Conservation (phyloP, 2,329 filamentous ascomycete species). For the Colletotrichum ledebouriae region DNA sequence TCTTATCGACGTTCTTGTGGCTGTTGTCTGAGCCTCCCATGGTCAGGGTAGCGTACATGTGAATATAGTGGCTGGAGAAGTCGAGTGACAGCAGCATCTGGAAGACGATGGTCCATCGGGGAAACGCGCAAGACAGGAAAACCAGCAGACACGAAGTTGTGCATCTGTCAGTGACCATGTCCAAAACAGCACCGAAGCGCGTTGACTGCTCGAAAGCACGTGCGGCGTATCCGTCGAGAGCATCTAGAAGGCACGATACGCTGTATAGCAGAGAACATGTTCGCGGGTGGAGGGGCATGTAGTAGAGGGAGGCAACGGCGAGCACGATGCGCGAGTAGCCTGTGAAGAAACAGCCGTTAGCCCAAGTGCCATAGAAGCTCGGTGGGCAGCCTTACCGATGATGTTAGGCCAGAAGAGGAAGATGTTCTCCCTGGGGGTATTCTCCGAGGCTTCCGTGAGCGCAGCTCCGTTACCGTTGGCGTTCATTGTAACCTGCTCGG, state of each 20-base stretch:
- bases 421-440: slow-evolving; percentile 75
- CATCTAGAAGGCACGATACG: slow-evolving; percentile 94
- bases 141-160: slow-evolving; percentile 95
- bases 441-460: slow-evolving; percentile 51
- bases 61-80: slow-evolving; percentile 96
- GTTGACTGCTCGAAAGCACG: slow-evolving; percentile 86
- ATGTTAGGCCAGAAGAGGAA: slow-evolving; percentile 87
- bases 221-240: slow-evolving; percentile 94
- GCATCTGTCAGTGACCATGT: slow-evolving; percentile 99
- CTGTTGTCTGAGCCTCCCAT: slow-evolving; percentile 85
- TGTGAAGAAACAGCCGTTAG: slow-evolving; percentile 50
- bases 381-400: slow-evolving; percentile 70
- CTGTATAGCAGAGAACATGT: slow-evolving; percentile 94
- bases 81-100: slow-evolving; percentile 93
- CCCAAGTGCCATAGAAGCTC: background rate
- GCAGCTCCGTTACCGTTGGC: slow-evolving; percentile 60
- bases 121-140: slow-evolving; percentile 94
- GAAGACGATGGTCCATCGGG: slow-evolving; percentile 93
- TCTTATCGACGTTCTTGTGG: slow-evolving; percentile 95
- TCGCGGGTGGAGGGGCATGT: slow-evolving; percentile 98
- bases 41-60: slow-evolving; percentile 96
- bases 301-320: slow-evolving; percentile 93
- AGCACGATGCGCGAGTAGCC: slow-evolving; percentile 84
- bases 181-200: slow-evolving; percentile 93
- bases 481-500: slow-evolving; percentile 52